Percentiles rank a stretch among this genome's conserved stretches.
Conservation (phyloP, 164 flowering plant genomes). For the Nelumbo lutea region DNA sequence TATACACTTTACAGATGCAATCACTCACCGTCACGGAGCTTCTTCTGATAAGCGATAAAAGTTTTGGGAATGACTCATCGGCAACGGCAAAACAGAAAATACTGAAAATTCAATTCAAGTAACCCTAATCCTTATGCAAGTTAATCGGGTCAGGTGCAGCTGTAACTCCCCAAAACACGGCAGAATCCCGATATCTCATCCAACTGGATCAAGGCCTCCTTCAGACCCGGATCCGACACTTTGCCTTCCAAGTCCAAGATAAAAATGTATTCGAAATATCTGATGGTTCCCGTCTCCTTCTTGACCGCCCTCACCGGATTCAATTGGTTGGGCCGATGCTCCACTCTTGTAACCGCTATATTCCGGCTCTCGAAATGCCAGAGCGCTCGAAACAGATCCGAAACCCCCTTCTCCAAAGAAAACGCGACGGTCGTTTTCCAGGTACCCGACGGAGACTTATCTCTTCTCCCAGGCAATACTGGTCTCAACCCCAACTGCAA, state of each 20-base stretch:
- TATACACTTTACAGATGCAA: too few species aligned
- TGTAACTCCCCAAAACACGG: constrained; percentile 25
- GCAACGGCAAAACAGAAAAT: too few species aligned
- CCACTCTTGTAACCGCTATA: constrained; percentile 19
- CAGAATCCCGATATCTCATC: constrained; percentile 18
- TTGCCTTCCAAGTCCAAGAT: constrained; percentile 21
- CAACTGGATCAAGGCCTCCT: constrained; percentile 7
- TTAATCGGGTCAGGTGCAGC: neutral
- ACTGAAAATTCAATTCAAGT: too few species aligned
- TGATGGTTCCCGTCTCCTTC: neutral
- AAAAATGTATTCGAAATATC: constrained; percentile 23
- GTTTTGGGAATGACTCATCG: too few species aligned
- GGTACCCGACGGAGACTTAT: neutral
- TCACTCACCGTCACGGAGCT: too few species aligned
- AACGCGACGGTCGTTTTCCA: constrained; percentile 27
- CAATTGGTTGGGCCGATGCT: constrained; percentile 26
- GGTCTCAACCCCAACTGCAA: constrained; percentile 15
- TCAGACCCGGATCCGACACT: constrained; percentile 8
- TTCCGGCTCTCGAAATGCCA: constrained; percentile 18
- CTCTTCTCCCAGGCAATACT: neutral
- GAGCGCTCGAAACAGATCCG: constrained; percentile 23
- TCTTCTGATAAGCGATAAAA: too few species aligned
- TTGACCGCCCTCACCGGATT: constrained; percentile 14
- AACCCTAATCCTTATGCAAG: too few species aligned
- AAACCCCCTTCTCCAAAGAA: constrained; percentile 20